Evolutionary conservation across 2,329 filamentous ascomycete species (phyloP), one percentile per base, ranked within the genome.

Genomic region (Plenodomus lindquistii): DNA sequence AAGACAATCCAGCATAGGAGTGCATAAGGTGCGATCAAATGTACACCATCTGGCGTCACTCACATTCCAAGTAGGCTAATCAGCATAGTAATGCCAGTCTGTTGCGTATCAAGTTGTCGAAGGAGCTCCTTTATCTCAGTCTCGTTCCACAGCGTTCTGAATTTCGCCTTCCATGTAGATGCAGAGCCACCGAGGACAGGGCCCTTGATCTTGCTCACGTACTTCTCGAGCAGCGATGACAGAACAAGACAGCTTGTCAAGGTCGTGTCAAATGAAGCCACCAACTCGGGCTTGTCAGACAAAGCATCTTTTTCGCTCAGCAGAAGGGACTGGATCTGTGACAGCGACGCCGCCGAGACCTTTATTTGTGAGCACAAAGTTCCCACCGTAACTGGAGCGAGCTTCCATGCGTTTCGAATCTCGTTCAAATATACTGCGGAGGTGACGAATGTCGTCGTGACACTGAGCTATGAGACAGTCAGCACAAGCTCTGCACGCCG

Each of bases 81-180:
- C 22, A 61, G 39, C 4, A 59, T 16, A 20, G 36, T 49, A 10
- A 61, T 42, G 1, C 47, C 57, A 21, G 39, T 35, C 27, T 62
- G 57, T 35, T 62, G 60, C 6, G 37, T 48, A 11, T 57, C 49
- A 3, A 64, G 27, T 37, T 62, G 55, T 19, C 47, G 27, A 19
- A 52, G 45, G 16, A 62, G 24, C 20, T 61, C 51, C 40, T 54
- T 54, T 40, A 61, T 52, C 27, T 54, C 50, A 22, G 47, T 38
- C 16, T 62, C 60, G 29, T 57, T 62, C 57, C 59, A 62, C 11
- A 59, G 45, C n/a, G 51, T 57, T 31, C 50, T 50, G 35, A 57
- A 53, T 19, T 48, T 44, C 16, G 35, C 40, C 41, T 54, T 57
- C 60, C 56, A 58, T 4, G 44, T 48, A n/a, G 19, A 21, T 29